Conservation (phyloP, 1,284 basidiomycete species). For the Vanrija sp. region DNA sequence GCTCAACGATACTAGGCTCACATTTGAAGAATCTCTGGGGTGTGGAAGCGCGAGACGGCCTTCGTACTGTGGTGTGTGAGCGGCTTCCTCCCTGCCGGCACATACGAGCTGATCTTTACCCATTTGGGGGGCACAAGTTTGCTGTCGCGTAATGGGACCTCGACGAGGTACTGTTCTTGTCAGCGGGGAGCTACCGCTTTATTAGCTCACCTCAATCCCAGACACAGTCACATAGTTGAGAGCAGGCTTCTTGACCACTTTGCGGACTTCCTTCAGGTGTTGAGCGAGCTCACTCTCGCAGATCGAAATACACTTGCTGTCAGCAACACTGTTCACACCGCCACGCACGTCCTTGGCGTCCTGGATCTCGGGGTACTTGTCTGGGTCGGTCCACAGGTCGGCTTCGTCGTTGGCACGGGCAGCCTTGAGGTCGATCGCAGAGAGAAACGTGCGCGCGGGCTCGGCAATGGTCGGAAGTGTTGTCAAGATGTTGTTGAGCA, state of each 20-base stretch:
- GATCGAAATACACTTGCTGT: constrained; percentile 41
- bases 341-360: constrained; percentile 52
- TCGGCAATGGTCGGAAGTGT: constrained; percentile 64
- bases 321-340: neutral
- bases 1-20: constrained; percentile 8
- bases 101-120: constrained; percentile 70
- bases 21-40: constrained; percentile 66
- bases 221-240: constrained; percentile 68
- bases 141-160: constrained; percentile 69
- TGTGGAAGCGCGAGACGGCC: constrained; percentile 70
- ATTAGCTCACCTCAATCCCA: constrained; percentile 62
- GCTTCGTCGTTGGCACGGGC: constrained; percentile 69
- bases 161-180: constrained; percentile 62
- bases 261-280: constrained; percentile 71
- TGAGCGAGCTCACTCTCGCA: constrained; percentile 67
- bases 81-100: neutral
- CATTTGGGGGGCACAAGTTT: constrained; percentile 73
- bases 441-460: constrained; percentile 59
- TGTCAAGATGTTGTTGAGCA: constrained; percentile 69
- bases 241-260: constrained; percentile 66
- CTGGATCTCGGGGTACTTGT: constrained; percentile 65
- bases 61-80: constrained; percentile 60
- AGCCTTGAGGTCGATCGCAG: constrained; percentile 60
- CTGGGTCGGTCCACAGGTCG: constrained; percentile 67
- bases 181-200: too few relatives aligned